Evolutionary conservation across 805 yeast species (phyloP), one percentile per base, ranked within the genome.

Genomic region (Wickerhamiella vanderwaltii): DNA sequence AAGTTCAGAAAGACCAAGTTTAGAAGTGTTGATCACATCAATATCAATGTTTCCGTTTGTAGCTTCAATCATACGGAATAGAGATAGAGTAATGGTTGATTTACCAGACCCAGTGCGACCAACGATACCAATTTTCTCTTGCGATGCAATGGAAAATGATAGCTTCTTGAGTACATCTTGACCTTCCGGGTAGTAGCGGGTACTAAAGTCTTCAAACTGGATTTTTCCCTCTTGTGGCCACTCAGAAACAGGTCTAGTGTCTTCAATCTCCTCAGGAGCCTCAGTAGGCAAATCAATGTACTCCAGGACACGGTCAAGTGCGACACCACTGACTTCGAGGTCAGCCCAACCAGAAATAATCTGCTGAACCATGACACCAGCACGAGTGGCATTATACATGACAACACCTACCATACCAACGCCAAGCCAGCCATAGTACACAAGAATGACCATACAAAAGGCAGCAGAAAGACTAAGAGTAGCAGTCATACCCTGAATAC

Each of bases 21-120:
- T 54, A 29, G 75, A 65, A 2, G 82, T 82, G 50, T 80, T 62
- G n/a, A 82, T 55, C 22, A 71, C 75, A 62, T 87, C 95, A 51
- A 86, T 79, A 12, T 63, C 64, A 51, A 86, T 81, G 29, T 64
- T 60, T n/a, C 93, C 93, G 7, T 59, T 63, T 5, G 77, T 74
- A 1, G 80, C 72, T 60, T 87, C 95, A 53, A 87, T 82, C 35
- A 86, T 73, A 51, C 96, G 66, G 68, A 83, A 86, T 29, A 86
- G 63, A 0, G 95, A 91, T 53, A 84, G 63, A 0, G 94, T 80
- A 54, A 86, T 67, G 1, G 94, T 79, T 0, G 91, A 79, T 60
- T 86, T 86, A 49, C 97, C 97, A 2, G 96, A 96, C 48, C 97
- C 97, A 0, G 97, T 87, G 57, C 97, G 73, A 19, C 97, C 97